Evolutionary conservation across 441 rosid species (phyloP).

Genomic region (Cnidoscolus chayamansa): DNA sequence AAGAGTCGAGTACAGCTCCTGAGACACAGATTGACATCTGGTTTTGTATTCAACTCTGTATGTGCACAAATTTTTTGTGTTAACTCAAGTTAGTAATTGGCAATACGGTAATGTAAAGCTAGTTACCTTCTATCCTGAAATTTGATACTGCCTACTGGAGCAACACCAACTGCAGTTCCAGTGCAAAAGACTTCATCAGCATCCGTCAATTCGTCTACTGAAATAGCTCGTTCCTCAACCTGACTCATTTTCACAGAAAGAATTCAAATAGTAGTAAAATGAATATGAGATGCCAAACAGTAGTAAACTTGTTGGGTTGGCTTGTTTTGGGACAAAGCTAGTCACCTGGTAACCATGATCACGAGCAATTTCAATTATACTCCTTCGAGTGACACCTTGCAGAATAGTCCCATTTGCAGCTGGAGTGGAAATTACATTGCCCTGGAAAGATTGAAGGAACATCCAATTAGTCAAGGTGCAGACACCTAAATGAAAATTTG

Average conservation of each 20-base stretch:
- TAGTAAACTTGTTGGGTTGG: too few species aligned
- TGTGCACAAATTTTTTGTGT: neutral
- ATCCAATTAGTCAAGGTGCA: neutral
- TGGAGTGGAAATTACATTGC: constrained; percentile 64
- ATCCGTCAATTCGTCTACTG: constrained; percentile 54
- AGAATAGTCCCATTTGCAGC: constrained; percentile 71
- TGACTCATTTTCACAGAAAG: constrained; percentile 15
- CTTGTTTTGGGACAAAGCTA: too few species aligned
- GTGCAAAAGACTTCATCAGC: constrained; percentile 94
- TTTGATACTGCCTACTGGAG: constrained; percentile 64
- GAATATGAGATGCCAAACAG: too few species aligned
- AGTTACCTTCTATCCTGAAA: constrained; percentile 54
- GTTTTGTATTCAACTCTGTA: constrained; percentile 59
- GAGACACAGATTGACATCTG: constrained; percentile 38
- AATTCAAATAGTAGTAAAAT: neutral
- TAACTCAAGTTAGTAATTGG: neutral
- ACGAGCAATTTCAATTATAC: constrained; percentile 67
- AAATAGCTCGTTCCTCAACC: constrained; percentile 67
- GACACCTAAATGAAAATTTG: neutral
- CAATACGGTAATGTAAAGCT: neutral
- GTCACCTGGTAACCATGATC: constrained; percentile 71
- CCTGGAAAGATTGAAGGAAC: constrained; percentile 38
- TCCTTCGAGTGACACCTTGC: constrained; percentile 74
- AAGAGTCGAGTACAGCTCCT: constrained; percentile 51
- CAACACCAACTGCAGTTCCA: constrained; percentile 88